A percentile compares a stretch with the other conserved stretches of the same genome.
These are phyloP conservation scores for Ochetophila trinervis DNA, from an alignment of 306 rosid species.

Conservation along the genomic window DNA sequence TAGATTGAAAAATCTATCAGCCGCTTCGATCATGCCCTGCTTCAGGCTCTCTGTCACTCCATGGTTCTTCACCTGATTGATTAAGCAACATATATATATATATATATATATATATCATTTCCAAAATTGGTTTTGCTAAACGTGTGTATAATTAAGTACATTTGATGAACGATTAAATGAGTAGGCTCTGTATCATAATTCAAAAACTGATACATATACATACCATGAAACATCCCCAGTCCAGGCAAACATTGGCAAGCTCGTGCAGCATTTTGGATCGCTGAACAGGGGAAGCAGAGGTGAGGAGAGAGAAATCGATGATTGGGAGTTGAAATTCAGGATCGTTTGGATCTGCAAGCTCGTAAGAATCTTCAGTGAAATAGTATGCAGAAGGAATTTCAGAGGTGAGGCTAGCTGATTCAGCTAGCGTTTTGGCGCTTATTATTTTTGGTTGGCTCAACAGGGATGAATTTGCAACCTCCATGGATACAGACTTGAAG, in stretches of 20 bases:
- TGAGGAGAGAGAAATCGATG: slow-evolving; percentile 34
- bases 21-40: slow-evolving; percentile 31
- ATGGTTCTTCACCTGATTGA: slow-evolving; percentile 51
- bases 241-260: slow-evolving; percentile 33
- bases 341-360: slow-evolving; percentile 27
- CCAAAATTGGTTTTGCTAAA: no score
- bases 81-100: no score
- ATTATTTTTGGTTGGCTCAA: slow-evolving; percentile 8
- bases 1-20: slow-evolving; percentile 35
- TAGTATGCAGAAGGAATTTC: slow-evolving; percentile 39
- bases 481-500: no score
- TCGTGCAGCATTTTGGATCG: slow-evolving; percentile 27
- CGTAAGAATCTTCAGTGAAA: slow-evolving; percentile 21
- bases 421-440: slow-evolving; percentile 42
- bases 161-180: no score
- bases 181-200: no score
- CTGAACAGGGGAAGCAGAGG: slow-evolving; percentile 10
- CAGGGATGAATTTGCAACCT: no score
- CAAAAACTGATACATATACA: no score
- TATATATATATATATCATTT: no score
- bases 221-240: slow-evolving; percentile 35
- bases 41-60: slow-evolving; percentile 39
- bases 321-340: slow-evolving; percentile 32
- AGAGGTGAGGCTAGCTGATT: slow-evolving; percentile 16
- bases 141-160: no score